Percentiles rank a stretch among this genome's conserved stretches.
Evolutionary conservation across 257 asterid genomes (phyloP).

Genomic region (Scutellaria minor): DNA sequence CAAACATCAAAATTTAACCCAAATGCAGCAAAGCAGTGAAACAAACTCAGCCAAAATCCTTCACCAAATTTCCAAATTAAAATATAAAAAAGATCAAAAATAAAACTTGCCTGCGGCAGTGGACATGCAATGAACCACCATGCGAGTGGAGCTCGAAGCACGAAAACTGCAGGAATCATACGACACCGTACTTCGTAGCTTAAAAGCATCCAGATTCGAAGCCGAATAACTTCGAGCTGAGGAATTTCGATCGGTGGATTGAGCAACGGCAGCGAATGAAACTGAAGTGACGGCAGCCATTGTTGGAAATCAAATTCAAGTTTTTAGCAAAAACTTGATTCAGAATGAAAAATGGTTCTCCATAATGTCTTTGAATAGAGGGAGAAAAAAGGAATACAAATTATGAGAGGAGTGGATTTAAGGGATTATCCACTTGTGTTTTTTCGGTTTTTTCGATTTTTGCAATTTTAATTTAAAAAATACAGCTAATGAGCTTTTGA

Average conservation of each 20-base stretch:
- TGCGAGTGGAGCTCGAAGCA: conserved; percentile 46
- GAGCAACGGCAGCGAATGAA: conserved; percentile 50
- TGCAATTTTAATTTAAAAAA: not conserved
- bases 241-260: conserved; percentile 51
- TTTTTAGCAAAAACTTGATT: conserved; percentile 13
- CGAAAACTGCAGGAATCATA: conserved; percentile 46
- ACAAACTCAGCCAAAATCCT: not conserved
- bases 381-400: not conserved
- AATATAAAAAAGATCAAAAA: not conserved
- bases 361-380: conserved; percentile 12
- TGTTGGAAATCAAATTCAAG: not conserved
- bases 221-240: conserved; percentile 36
- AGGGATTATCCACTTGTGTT: conserved; percentile 44
- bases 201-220: conserved; percentile 43
- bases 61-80: not conserved
- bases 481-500: not conserved
- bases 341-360: conserved; percentile 29
- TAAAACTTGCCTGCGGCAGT: conserved; percentile 55
- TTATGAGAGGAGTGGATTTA: conserved; percentile 44
- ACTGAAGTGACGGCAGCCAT: conserved; percentile 67
- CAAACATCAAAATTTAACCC: not conserved
- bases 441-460: not conserved
- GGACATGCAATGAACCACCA: conserved; percentile 71
- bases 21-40: conserved; percentile 25
- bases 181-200: conserved; percentile 48